Evolutionary conservation across 2,329 filamentous ascomycete species (phyloP).

Genomic region (Raffaelea ambrosiae): DNA sequence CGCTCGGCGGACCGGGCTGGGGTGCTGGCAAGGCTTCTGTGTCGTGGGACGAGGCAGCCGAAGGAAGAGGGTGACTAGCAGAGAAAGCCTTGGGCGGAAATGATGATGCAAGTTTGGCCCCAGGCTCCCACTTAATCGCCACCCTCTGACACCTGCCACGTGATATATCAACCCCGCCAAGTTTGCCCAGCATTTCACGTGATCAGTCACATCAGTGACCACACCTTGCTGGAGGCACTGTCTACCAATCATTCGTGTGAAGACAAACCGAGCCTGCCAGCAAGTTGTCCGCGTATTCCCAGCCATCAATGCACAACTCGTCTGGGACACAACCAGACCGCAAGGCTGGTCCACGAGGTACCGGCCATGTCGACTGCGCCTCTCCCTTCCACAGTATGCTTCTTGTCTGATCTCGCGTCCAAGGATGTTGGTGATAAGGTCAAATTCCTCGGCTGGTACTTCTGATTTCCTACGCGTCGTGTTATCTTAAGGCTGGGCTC

Average conservation of each 20-base stretch:
- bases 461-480: neutral
- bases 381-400: conserved; percentile 54
- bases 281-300: too few relatives aligned
- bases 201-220: neutral
- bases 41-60: neutral
- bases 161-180: neutral
- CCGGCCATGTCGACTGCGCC: conserved; percentile 48
- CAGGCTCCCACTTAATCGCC: conserved; percentile 2
- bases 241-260: too few relatives aligned
- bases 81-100: neutral
- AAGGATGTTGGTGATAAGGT: conserved; percentile 63
- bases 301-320: too few relatives aligned
- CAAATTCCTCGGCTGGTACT: conserved; percentile 86
- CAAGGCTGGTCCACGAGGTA: neutral
- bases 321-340: neutral
- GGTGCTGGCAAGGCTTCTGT: neutral
- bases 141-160: conserved; percentile 2
- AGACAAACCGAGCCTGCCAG: too few relatives aligned
- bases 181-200: neutral
- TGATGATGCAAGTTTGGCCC: conserved; percentile 4
- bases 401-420: conserved; percentile 52
- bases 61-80: neutral
- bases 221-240: too few relatives aligned
- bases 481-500: too few relatives aligned
- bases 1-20: too few relatives aligned